Conservation (phyloP, 2,329 filamentous ascomycete genomes). For the Emmonsia crescens region DNA sequence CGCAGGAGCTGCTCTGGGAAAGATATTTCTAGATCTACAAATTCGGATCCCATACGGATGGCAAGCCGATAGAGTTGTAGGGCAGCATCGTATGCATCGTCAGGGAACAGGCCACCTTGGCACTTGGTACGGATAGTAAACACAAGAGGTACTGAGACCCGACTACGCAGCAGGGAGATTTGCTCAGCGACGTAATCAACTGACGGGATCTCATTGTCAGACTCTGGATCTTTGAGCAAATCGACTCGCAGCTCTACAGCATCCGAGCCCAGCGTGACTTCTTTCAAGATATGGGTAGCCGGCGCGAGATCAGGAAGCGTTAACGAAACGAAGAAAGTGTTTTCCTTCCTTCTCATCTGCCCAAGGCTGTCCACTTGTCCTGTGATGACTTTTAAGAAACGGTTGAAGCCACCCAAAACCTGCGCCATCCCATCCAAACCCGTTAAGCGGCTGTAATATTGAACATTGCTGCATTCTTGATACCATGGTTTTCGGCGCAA, state of each 20-base stretch:
- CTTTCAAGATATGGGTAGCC: conserved; percentile 54
- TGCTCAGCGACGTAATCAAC: conserved; percentile 73
- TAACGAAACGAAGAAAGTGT: conserved; percentile 87
- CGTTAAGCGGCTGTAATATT: conserved; percentile 73
- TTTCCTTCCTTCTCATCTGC: conserved; percentile 50
- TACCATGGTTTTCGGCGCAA: conserved; percentile 81
- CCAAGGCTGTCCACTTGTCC: conserved; percentile 47
- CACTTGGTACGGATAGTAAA: conserved; percentile 80
- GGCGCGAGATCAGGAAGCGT: conserved; percentile 65
- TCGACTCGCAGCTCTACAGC: conserved; percentile 93
- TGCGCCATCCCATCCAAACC: conserved; percentile 40
- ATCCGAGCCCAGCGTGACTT: conserved; percentile 73
- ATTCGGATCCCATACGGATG: conserved; percentile 76
- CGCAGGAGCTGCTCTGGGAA: conserved; percentile 67
- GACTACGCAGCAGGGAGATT: conserved; percentile 64
- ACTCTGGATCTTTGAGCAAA: conserved; percentile 62
- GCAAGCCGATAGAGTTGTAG: conserved; percentile 66
- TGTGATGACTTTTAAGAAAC: conserved; percentile 60
- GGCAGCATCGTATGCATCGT: conserved; percentile 59
- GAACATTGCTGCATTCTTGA: conserved; percentile 82
- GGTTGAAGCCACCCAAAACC: conserved; percentile 57
- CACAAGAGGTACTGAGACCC: conserved; percentile 67
- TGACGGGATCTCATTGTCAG: conserved; percentile 46
- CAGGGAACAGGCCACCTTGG: conserved; percentile 82
- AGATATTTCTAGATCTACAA: conserved; percentile 84